Evolutionary conservation across 148 eudicot genomes (phyloP).

Genomic region (Vaccinium macrocarpon): DNA sequence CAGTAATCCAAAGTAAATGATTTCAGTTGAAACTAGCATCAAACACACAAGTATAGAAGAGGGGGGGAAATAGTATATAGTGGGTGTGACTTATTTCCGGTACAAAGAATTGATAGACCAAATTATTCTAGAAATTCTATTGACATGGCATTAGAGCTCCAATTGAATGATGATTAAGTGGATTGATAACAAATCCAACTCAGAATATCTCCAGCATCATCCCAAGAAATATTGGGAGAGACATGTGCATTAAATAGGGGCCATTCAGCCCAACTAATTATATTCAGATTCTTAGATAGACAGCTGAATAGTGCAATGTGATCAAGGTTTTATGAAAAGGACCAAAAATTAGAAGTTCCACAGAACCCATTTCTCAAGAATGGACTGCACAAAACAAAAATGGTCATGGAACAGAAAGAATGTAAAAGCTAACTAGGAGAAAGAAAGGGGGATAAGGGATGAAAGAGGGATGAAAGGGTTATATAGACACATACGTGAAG

Average conservation of each 20-base stretch:
- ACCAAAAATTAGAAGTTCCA: neutral
- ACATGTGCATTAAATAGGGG: neutral
- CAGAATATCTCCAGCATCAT: neutral
- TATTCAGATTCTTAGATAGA: neutral
- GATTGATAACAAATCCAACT: neutral
- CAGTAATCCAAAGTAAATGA: neutral
- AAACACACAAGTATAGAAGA: neutral
- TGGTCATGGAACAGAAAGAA: neutral
- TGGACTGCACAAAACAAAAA: neutral
- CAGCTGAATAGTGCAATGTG: neutral
- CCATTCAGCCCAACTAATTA: slow-evolving; percentile 2
- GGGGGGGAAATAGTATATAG: neutral
- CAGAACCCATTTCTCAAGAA: neutral
- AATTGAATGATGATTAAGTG: neutral
- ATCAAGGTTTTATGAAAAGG: neutral
- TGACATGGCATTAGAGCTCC: neutral
- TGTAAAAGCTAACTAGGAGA: neutral
- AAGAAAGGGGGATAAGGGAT: neutral
- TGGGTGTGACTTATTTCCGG: neutral
- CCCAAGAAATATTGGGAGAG: neutral
- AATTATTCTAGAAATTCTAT: neutral
- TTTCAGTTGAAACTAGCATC: neutral
- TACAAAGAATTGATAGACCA: neutral
- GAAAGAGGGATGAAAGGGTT: no score
- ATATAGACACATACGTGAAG: slow-evolving; percentile 34